Conservation (phyloP, 1,284 basidiomycete species). For the Fistulina hepatica region DNA sequence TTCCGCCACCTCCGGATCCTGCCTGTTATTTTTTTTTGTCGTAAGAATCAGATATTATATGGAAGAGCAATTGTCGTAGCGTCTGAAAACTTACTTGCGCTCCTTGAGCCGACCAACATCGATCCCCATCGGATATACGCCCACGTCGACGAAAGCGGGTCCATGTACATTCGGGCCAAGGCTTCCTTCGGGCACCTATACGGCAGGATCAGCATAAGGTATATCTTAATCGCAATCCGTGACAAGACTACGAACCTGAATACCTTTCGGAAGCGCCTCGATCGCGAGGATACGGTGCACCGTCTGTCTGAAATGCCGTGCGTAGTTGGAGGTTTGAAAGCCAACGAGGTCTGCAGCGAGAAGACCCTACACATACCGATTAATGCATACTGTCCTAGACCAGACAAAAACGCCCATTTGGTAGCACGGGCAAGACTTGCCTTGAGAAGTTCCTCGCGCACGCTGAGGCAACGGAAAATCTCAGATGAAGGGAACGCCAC, state of each 20-base stretch:
- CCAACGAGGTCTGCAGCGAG: constrained; percentile 56
- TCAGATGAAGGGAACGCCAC: constrained; percentile 84
- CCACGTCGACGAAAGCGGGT: constrained; percentile 74
- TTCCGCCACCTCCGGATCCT: constrained; percentile 70
- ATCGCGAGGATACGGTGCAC: constrained; percentile 66
- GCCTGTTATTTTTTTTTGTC: constrained; percentile 29
- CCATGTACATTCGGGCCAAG: too few species aligned
- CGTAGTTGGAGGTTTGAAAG: constrained; percentile 79
- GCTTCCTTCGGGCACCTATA: too few species aligned
- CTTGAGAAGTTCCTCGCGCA: constrained; percentile 52
- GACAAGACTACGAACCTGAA: constrained; percentile 56
- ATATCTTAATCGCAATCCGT: too few species aligned
- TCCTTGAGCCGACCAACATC: constrained; percentile 63
- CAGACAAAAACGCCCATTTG: too few species aligned
- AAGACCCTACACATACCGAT: too few species aligned
- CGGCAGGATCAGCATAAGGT: background rate
- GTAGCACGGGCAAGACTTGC: too few species aligned
- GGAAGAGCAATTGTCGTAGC: constrained; percentile 2
- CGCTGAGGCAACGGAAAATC: constrained; percentile 76
- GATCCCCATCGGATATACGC: constrained; percentile 84
- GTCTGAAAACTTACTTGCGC: constrained; percentile 48
- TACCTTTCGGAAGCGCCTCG: constrained; percentile 77
- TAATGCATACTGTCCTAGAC: too few species aligned
- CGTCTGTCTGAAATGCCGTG: constrained; percentile 73
- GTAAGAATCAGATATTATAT: constrained; percentile 5